Base-by-base conservation (phyloP, 768 basidiomycete species). In the Leccinum subgranulosum region DNA sequence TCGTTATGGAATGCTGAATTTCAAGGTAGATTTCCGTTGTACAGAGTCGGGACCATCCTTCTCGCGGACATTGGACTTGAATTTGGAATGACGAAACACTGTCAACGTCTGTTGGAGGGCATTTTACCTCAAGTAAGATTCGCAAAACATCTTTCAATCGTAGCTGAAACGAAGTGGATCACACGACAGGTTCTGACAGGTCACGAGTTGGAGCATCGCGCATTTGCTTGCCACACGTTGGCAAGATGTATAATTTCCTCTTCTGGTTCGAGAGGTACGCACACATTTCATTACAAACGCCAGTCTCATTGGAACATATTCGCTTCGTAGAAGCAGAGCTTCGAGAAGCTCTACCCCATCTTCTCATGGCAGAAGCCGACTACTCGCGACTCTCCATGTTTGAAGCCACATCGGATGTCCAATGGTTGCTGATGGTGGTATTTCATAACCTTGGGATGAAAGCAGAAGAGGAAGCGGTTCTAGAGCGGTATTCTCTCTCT, bases 1-100 rank as follows among this genome's bases (percentile, higher is more conserved):
- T 82, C 87, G 2, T 69, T 93, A 36, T 93, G 91, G 89, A 79
- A 88, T 57, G 83, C 91, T 0, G 90, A 94, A 69, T 90, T 90
- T 66, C 81, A 90, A 54, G 82, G 84, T 53, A 82, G 86, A 55
- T 81, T 85, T 64, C 77, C 79, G 15, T 69, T 84, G 23, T 90
- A 93, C 65, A 79, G 92, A 55, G 82, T 84, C 4, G 86, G 83
- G 1, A 78, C 88, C 31, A 79, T 88, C 58, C 68, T 92, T 31
- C 79, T 94, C 19, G 92, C 92, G 1, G 92, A 94, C 64, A 73
- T 90, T 59, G 84, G 85, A 8, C 73, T 93, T 19, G 89, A 92
- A 64, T 87, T 89, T 66, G 87, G 85, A 15, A 84, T 92, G 81
- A 81, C 86, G 14, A 81, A 82, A 64, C 79, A 83, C 58, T 85